Base-by-base conservation (phyloP, 306 rosid genomes). In the Sicyos baderoa region DNA sequence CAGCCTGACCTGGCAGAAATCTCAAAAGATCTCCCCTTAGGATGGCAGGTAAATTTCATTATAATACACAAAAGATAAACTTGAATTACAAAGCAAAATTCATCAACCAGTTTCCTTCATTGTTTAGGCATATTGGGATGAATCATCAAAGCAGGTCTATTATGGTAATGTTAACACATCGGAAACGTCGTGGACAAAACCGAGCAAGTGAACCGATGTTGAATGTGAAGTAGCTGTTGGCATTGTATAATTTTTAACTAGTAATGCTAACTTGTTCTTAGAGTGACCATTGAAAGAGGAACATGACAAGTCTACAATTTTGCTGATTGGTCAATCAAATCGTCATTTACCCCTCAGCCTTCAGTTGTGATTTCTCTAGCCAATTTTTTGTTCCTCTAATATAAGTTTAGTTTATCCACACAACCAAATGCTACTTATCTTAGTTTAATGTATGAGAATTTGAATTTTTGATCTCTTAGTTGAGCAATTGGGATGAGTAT, bases 91-190 rank as follows among this genome's bases (percentile, higher is more conserved):
- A 48, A 16, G n/a, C 16, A 7, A 13, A 58, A 29, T 35, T 35
- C 42, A 35, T 35, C 42, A 35, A 35, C 27, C 45, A 12, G 21
- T 5, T 23, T 13, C 13, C 1, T 44, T 19, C n/a, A 37, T 12
- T 65, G 27, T 73, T 45, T 91, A 93, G 98, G 97, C 75, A 37
- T 89, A 85, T 64, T 93, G 91, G 93, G 98, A 93, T 27, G 94
- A 87, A 55, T 75, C 86, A 9, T 79, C 97, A 1, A 89, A 86
- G 84, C 84, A 88, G 77, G 87, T 89, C 74, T 93, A 93, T 73
- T 93, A 88, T 58, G 97, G 96, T 52, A 93, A 93, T 32, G 51
- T 77, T 7, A 54, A 63, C 37, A 93, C 98, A 3, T 80, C 86
- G 14, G 94, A 87, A 83, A 89, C 98, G 5, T 76, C 88, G 17